Evolutionary conservation across 257 asterid genomes (phyloP), one percentile per base, ranked within the genome.

Genomic region (Cinchona pubescens): DNA sequence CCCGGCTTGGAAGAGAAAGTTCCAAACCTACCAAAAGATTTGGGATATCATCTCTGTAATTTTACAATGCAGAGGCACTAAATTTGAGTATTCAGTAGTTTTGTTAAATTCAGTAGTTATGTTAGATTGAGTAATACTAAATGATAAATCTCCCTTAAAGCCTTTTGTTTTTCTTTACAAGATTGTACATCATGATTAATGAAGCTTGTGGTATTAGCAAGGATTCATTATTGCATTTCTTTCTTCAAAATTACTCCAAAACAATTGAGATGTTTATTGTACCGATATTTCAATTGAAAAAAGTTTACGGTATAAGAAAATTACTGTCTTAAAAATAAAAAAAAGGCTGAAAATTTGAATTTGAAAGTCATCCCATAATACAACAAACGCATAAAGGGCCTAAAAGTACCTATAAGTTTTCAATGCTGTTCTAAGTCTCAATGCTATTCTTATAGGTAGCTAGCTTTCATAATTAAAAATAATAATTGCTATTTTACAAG

Each of bases 21-120:
- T 58, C 15, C 55, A 71, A 71, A 25, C 29, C 68, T 72, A 58
- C 67, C 19, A 15, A 25, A 35, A 38, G 43, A 37, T n/a, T n/a
- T 72, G 56, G 76, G 35, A 72, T 38, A 38, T 51, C 68, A 25
- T 72, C 25, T 37, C 58, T 72, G 38, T 58, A 25, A 72, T 58
- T 72, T 19, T 35, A 72, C 62, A 38, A 56, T 55, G 40, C 67
- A 72, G 45, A 15, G 42, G 40, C 40, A 38, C 7, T 72, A 56
- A 25, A 23, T 25, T 58, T 58, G 35, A n/a, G 19, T 10, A 27
- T 25, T 58, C 35, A 25, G 35, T 58, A n/a, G 23, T 53, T 12
- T 53, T 11, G 23, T 53, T 53, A 21, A n/a, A 49, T 49, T 18
- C 23, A 0, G 56, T 49, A 49, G n/a, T n/a, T n/a, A n/a, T n/a